A percentile compares a stretch with the other conserved stretches of the same genome.
Evolutionary conservation across 345 rosid species (phyloP).

Genomic region (Theobroma cacao): DNA sequence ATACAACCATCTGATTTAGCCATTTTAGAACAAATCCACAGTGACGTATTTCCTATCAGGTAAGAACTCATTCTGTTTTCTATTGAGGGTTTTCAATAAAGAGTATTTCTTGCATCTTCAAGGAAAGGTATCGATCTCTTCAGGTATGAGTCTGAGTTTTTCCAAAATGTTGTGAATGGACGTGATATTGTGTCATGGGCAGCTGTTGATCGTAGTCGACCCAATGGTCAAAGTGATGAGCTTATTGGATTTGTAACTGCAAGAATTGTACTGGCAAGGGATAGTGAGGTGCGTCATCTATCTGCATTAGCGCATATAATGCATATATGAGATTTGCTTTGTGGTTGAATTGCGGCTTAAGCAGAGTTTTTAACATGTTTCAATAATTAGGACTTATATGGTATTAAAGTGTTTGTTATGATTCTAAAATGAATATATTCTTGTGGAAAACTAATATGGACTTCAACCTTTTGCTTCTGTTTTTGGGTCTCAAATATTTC

Average conservation of each 20-base stretch:
- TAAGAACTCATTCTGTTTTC: constrained; percentile 15
- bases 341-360: not conserved
- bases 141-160: constrained; percentile 95
- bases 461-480: not conserved
- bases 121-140: constrained; percentile 24
- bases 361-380: not conserved
- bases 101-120: constrained; percentile 11
- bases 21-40: constrained; percentile 68
- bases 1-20: constrained; percentile 72
- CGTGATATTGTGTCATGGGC: constrained; percentile 88
- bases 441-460: not conserved
- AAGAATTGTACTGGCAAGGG: constrained; percentile 62
- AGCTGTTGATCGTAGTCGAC: constrained; percentile 79
- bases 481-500: not conserved
- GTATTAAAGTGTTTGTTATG: not conserved
- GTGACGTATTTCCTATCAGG: constrained; percentile 86
- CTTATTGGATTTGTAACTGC: constrained; percentile 95
- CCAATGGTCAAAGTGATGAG: constrained; percentile 65
- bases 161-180: constrained; percentile 80
- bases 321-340: not conserved
- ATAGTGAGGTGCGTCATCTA: constrained; percentile 71
- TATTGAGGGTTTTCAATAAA: not conserved
- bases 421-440: not conserved
- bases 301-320: constrained; percentile 13
- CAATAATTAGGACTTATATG: not conserved